phyloP scores from a whole-genome alignment of 108 stramenopile genomes.

The Craspedostauros australis region DNA sequence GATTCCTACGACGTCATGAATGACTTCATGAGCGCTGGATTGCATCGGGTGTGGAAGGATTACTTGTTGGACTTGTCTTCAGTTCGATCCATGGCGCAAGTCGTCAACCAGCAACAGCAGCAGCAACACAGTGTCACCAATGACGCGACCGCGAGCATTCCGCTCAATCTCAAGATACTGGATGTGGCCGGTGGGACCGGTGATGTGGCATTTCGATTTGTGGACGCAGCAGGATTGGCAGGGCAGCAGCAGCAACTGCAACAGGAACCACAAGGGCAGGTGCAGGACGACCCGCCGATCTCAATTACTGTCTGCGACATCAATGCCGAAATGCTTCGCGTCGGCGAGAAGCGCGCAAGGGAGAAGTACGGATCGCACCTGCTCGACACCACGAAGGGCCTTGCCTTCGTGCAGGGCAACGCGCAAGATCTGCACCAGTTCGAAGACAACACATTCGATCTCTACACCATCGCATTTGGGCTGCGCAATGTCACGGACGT shows the following conservation, averaged over 20 bases:
- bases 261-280: slow-evolving; percentile 5
- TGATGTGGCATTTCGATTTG: slow-evolving; percentile 94
- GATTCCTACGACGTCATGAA: slow-evolving; percentile 97
- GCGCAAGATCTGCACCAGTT: slow-evolving; percentile 89
- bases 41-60: slow-evolving; percentile 97
- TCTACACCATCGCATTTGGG: slow-evolving; percentile 98
- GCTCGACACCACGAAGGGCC: slow-evolving; percentile 41
- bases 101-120: slow-evolving; percentile 29
- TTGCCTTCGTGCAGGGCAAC: slow-evolving; percentile 84
- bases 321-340: slow-evolving; percentile 94
- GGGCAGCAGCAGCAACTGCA: slow-evolving; percentile 31
- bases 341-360: slow-evolving; percentile 73
- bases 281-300: slow-evolving; percentile 17
- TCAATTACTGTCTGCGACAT: slow-evolving; percentile 96
- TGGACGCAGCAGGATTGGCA: slow-evolving; percentile 62
- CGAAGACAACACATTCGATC: slow-evolving; percentile 84
- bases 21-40: slow-evolving; percentile 93
- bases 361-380: slow-evolving; percentile 41
- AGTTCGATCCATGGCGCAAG: slow-evolving; percentile 54
- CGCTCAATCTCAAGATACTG: slow-evolving; percentile 42
- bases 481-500: slow-evolving; percentile 97
- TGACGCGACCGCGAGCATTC: not conserved
- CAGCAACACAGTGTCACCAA: not conserved
- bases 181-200: slow-evolving; percentile 99
- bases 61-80: slow-evolving; percentile 75